phyloP scores from a whole-genome alignment of 2,329 filamentous ascomycete genomes.

The Pleomassaria siparia region DNA sequence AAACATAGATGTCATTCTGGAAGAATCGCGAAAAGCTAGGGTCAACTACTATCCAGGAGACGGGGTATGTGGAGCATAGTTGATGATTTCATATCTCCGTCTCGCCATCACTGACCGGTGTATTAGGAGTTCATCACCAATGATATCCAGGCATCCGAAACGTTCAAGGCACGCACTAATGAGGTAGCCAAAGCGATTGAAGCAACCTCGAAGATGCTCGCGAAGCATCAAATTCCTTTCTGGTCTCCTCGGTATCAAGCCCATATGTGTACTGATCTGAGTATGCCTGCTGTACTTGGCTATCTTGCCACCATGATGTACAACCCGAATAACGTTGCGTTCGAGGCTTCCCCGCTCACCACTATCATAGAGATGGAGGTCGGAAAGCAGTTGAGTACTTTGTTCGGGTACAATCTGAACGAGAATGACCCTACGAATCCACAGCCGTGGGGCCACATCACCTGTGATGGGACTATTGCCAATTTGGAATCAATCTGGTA shows the following conservation, averaged over 20 bases:
- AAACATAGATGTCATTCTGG: not conserved
- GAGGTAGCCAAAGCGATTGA: not conserved
- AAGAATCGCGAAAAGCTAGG: not conserved
- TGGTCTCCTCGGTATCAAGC: not conserved
- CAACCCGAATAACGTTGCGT: not conserved
- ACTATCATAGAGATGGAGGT: not conserved
- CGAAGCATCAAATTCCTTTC: not conserved
- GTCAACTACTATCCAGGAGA: not conserved
- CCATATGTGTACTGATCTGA: not conserved
- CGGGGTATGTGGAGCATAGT: not conserved
- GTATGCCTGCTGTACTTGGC: not conserved
- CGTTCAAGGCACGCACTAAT: not conserved
- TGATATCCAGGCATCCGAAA: not conserved
- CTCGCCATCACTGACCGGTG: not conserved
- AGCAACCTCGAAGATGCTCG: not conserved
- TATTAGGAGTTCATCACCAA: not conserved
- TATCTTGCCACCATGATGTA: not conserved
- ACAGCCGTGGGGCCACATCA: not conserved
- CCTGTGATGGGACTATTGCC: not conserved
- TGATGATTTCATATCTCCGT: not conserved
- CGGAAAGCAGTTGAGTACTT: not conserved
- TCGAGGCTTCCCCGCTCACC: not conserved
- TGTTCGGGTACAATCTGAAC: not conserved
- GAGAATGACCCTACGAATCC: not conserved
- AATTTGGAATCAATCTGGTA: constrained; percentile 1